phyloP scores from a whole-genome alignment of 192 early-diverging fungal species.

The Spizellomyces punctatus region DNA sequence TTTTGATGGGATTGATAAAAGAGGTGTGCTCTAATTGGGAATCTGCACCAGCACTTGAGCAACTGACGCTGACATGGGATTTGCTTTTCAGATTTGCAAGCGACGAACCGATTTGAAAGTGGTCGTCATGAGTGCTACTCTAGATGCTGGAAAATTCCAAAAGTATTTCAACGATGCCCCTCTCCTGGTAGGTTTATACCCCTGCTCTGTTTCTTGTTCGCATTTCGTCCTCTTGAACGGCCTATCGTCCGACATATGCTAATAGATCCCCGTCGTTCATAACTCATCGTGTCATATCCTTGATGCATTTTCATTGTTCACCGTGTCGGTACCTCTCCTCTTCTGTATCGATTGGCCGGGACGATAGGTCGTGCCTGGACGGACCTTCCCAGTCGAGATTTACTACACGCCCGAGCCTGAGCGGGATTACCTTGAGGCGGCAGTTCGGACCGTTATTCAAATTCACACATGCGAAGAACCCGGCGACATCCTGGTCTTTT shows the following conservation, averaged over 20 bases:
- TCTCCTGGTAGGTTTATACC: slow-evolving; percentile 63
- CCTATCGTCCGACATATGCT: slow-evolving; percentile 7
- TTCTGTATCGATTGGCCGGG: neutral
- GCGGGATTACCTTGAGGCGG: slow-evolving; percentile 95
- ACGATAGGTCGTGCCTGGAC: slow-evolving; percentile 77
- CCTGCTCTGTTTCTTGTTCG: slow-evolving; percentile 15
- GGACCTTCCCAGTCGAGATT: slow-evolving; percentile 98
- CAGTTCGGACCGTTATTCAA: slow-evolving; percentile 91
- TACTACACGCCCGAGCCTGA: slow-evolving; percentile 98
- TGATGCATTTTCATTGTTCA: neutral
- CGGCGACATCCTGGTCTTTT: slow-evolving; percentile 96
- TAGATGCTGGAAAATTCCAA: slow-evolving; percentile 99
- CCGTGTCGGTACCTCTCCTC: no score
- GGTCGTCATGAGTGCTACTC: slow-evolving; percentile 96
- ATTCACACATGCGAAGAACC: slow-evolving; percentile 91
- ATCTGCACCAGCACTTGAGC: no score
- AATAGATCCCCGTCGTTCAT: slow-evolving; percentile 24
- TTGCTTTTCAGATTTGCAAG: slow-evolving; percentile 55
- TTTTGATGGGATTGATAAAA: slow-evolving; percentile 98
- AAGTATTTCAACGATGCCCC: slow-evolving; percentile 97
- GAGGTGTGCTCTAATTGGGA: slow-evolving; percentile 51
- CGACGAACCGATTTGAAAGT: slow-evolving; percentile 84
- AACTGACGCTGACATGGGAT: slow-evolving; percentile 9
- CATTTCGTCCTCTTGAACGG: neutral
- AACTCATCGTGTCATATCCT: neutral